Percentiles rank a stretch among this genome's conserved stretches.
Conservation (phyloP, 768 basidiomycete species). For the Cystofilobasidium capitatum region DNA sequence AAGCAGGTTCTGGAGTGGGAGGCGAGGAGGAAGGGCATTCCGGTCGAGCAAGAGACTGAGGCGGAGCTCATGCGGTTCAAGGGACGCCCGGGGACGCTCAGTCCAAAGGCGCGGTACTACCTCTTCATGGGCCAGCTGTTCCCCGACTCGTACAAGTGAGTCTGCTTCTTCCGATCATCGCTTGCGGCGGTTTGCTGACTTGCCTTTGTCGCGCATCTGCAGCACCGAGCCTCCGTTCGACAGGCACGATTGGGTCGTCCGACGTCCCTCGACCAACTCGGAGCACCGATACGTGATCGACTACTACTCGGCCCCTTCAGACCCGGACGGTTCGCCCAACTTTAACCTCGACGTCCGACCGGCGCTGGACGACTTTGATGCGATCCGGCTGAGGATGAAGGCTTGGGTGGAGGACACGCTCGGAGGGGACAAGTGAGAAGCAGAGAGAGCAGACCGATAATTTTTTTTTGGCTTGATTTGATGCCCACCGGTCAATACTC, state of each 20-base stretch:
- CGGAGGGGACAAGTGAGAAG: slow-evolving; percentile 2
- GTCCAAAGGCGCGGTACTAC: slow-evolving; percentile 84
- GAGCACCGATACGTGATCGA: slow-evolving; percentile 95
- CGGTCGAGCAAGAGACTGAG: slow-evolving; percentile 41
- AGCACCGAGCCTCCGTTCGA: slow-evolving; percentile 93
- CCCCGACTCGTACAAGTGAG: slow-evolving; percentile 81
- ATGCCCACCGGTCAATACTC: too few species aligned
- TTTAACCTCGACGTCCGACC: slow-evolving; percentile 93
- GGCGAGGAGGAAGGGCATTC: slow-evolving; percentile 51
- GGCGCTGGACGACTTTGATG: slow-evolving; percentile 73
- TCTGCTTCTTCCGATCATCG: slow-evolving; percentile 21
- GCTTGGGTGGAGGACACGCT: slow-evolving; percentile 36
- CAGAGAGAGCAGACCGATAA: too few species aligned
- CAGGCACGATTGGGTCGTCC: slow-evolving; percentile 93
- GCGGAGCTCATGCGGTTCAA: slow-evolving; percentile 72
- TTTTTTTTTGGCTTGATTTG: too few species aligned
- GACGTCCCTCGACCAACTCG: slow-evolving; percentile 51
- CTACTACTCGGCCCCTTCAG: slow-evolving; percentile 88
- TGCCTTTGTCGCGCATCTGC: background rate
- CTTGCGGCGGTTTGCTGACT: background rate
- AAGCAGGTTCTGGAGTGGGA: slow-evolving; percentile 91
- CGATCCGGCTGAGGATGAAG: slow-evolving; percentile 59
- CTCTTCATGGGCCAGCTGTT: slow-evolving; percentile 80
- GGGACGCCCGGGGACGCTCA: slow-evolving; percentile 83
- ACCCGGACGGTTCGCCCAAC: slow-evolving; percentile 82